Percentiles rank a stretch among this genome's conserved stretches.
These are phyloP conservation scores for Priceomyces melissophilus DNA, from an alignment of 805 yeast genomes.

Conservation along the genomic window DNA sequence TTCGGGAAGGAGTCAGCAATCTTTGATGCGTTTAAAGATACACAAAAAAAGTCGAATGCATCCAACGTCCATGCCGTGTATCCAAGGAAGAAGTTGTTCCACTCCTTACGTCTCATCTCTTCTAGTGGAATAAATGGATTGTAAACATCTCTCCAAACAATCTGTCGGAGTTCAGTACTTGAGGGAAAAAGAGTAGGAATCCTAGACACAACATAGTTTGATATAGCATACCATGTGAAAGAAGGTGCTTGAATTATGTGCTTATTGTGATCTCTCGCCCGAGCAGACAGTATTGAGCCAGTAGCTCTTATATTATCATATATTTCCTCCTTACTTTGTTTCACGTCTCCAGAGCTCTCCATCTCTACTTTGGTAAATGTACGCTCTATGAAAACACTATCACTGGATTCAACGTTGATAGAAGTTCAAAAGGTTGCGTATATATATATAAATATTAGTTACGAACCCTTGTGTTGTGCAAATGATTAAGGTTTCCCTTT, in stretches of 20 bases:
- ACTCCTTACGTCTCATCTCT: constrained; percentile 48
- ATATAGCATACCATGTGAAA: constrained; percentile 22
- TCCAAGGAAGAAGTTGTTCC: constrained; percentile 54
- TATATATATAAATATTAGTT: no score
- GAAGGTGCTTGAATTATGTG: constrained; percentile 9
- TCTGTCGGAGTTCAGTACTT: constrained; percentile 34
- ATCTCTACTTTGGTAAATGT: no score
- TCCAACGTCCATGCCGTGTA: constrained; percentile 64
- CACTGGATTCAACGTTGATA: no score
- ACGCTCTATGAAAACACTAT: no score
- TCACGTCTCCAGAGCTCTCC: no score
- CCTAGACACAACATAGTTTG: constrained; percentile 41
- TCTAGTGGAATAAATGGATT: constrained; percentile 64
- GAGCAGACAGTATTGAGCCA: neutral
- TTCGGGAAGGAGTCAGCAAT: constrained; percentile 44
- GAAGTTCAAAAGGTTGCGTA: no score
- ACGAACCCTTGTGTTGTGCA: no score
- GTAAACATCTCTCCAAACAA: constrained; percentile 37
- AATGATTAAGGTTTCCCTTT: no score
- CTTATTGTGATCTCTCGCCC: constrained; percentile 2
- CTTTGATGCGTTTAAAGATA: constrained; percentile 47
- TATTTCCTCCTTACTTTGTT: no score
- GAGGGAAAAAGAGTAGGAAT: constrained; percentile 48
- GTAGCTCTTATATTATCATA: no score
- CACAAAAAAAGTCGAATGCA: constrained; percentile 61